phyloP scores from a whole-genome alignment of 2,329 filamentous ascomycete species.

The Metarhizium anisopliae region DNA sequence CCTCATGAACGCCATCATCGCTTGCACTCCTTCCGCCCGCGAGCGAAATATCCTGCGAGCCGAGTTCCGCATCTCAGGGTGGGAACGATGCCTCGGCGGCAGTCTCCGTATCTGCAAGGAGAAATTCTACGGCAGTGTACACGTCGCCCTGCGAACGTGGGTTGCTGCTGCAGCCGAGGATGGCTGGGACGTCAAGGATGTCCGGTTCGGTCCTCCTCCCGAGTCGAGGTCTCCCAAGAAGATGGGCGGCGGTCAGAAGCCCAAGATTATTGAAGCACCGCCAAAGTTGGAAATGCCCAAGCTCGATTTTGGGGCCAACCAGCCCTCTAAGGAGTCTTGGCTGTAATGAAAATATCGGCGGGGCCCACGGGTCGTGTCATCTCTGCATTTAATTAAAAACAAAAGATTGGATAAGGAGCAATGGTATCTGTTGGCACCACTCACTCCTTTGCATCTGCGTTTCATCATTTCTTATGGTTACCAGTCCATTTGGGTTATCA shows the following conservation, averaged over 20 bases:
- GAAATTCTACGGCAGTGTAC: slow-evolving; percentile 90
- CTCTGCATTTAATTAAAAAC: background rate
- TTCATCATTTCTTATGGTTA: slow-evolving; percentile 3
- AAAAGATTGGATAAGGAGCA: background rate
- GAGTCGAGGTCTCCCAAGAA: slow-evolving; percentile 23
- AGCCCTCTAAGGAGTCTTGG: slow-evolving; percentile 22
- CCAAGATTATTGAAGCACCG: slow-evolving; percentile 40
- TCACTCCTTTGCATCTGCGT: slow-evolving; percentile 5
- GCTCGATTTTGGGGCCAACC: slow-evolving; percentile 39
- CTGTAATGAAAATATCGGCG: slow-evolving; percentile 9
- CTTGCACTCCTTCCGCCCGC: slow-evolving; percentile 59
- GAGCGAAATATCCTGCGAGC: slow-evolving; percentile 73
- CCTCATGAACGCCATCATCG: slow-evolving; percentile 81
- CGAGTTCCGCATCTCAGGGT: slow-evolving; percentile 73
- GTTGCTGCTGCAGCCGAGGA: slow-evolving; percentile 80
- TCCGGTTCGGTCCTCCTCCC: slow-evolving; percentile 59
- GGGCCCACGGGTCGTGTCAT: background rate
- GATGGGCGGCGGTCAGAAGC: slow-evolving; percentile 25
- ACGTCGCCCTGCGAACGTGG: slow-evolving; percentile 84
- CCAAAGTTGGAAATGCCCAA: slow-evolving; percentile 55
- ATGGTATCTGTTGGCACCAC: background rate
- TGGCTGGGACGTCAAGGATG: slow-evolving; percentile 75
- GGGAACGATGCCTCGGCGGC: slow-evolving; percentile 80
- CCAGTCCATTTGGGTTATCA: slow-evolving; percentile 3
- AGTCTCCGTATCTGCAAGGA: slow-evolving; percentile 89